Evolutionary conservation across 768 basidiomycete species (phyloP).

Genomic region (Pleurotus platypus): DNA sequence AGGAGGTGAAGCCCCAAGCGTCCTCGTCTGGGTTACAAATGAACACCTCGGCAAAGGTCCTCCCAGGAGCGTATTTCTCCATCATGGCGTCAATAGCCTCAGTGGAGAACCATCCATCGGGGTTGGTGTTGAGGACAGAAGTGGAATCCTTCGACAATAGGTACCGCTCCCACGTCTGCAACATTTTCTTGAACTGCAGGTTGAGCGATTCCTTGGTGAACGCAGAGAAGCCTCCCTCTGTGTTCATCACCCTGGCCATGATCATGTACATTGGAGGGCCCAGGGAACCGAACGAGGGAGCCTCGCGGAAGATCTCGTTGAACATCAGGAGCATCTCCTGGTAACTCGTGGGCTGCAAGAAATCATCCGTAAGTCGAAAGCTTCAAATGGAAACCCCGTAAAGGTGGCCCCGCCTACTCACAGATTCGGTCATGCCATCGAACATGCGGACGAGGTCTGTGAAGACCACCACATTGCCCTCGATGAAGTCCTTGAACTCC

Average conservation of each 20-base stretch:
- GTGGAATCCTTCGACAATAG: slow-evolving; percentile 8
- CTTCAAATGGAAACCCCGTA: neutral
- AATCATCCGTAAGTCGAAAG: slow-evolving; percentile 20
- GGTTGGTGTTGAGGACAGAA: slow-evolving; percentile 8
- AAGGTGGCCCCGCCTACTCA: neutral
- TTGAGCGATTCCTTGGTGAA: slow-evolving; percentile 9
- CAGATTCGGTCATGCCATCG: slow-evolving; percentile 6
- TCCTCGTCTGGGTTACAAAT: slow-evolving; percentile 32
- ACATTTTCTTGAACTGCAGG: slow-evolving; percentile 10
- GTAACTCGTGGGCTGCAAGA: slow-evolving; percentile 18
- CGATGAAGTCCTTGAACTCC: slow-evolving; percentile 27
- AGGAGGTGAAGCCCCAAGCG: slow-evolving; percentile 43
- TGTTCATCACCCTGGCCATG: slow-evolving; percentile 14
- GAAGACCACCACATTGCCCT: slow-evolving; percentile 21
- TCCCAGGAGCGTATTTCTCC: neutral
- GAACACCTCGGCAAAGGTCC: slow-evolving; percentile 34
- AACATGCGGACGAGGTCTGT: slow-evolving; percentile 33
- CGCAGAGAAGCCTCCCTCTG: slow-evolving; percentile 14
- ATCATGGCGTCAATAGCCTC: slow-evolving; percentile 7
- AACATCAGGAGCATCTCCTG: slow-evolving; percentile 8
- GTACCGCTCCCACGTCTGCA: slow-evolving; percentile 10
- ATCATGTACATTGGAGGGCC: slow-evolving; percentile 14
- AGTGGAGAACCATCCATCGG: slow-evolving; percentile 11
- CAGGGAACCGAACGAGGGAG: slow-evolving; percentile 9
- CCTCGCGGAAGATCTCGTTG: slow-evolving; percentile 11